Base-by-base conservation (phyloP, 495 filamentous ascomycete species). In the Penicillium robsamsonii region DNA sequence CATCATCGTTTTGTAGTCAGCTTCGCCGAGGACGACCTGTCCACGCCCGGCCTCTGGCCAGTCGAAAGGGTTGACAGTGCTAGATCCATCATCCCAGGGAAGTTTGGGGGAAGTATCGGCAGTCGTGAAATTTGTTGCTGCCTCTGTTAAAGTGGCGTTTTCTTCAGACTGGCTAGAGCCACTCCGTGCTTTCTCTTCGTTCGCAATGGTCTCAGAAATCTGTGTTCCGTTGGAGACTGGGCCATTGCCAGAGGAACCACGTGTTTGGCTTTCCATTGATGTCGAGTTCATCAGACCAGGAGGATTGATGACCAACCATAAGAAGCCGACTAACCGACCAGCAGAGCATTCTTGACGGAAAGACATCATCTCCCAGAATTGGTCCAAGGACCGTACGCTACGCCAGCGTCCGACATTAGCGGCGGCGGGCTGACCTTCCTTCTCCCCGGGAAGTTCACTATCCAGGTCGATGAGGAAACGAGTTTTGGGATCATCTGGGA, bases 361-460 rank as follows among this genome's bases (percentile, higher is more conserved):
- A 13, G 91, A 87, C 94, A 99, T 97, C 83, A 94, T 87, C 53
- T 99, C 94, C 94, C 94, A 99, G 70, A 99, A 99, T 60, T 93
- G 86, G 30, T 92, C 91, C 30, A 97, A 70, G 0, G 86, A 87
- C 60, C 76, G 84, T 17, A 96, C 86, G 60, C 86, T 91, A 61
- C 82, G 87, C 94, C 94, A 99, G 48, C 82, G 75, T 0, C 88
- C 90, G 13, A 79, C 45, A 37, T 55, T 61, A 49, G 73, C 63
- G 35, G 76, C 75, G 18, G 72, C 64, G n/a, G 61, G 52, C 9
- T 62, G 56, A 18, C 67, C 59, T 5, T 72, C 64, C 1, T 38
- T 48, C 15, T 44, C 22, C 27, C 77, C 80, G 0, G 84, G 76
- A 18, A 88, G 75, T 60, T 92, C 87, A 53, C 90, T 89, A 66